phyloP scores from a whole-genome alignment of 345 rosid species.

The Dipteronia sinensis region DNA sequence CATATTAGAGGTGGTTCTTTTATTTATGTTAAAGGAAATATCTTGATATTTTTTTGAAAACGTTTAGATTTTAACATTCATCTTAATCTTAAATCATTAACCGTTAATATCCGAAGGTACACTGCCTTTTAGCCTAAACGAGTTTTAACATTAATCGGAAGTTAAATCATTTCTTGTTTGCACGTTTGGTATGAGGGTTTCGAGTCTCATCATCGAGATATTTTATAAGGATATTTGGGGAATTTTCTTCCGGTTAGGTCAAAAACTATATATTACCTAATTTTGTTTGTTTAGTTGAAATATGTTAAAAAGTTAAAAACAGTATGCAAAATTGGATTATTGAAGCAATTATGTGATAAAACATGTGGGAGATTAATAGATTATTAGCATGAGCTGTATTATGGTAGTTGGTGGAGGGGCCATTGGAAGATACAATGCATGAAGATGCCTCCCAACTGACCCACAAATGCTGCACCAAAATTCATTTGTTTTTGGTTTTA shows the following conservation, averaged over 20 bases:
- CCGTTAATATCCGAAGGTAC: too few species aligned
- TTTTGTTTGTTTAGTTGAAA: not conserved
- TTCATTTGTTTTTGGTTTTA: slow-evolving; percentile 20
- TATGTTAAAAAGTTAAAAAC: not conserved
- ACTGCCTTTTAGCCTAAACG: too few species aligned
- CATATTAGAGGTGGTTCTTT: not conserved
- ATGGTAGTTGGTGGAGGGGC: slow-evolving; percentile 24
- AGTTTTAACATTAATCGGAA: too few species aligned
- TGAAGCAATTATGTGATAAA: slow-evolving; percentile 23
- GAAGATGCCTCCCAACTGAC: slow-evolving; percentile 26
- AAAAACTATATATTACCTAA: too few species aligned
- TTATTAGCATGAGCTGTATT: not conserved
- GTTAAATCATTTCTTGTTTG: too few species aligned
- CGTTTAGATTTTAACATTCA: too few species aligned
- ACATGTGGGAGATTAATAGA: not conserved
- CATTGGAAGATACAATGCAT: slow-evolving; percentile 24
- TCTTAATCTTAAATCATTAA: too few species aligned
- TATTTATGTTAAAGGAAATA: not conserved
- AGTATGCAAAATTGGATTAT: slow-evolving; percentile 23
- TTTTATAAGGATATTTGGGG: too few species aligned
- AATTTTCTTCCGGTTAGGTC: too few species aligned
- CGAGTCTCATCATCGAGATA: too few species aligned
- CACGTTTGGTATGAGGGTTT: too few species aligned
- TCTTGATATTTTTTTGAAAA: not conserved
- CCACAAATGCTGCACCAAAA: slow-evolving; percentile 20